Conservation (phyloP, 305 asterid genomes). For the Salvia sclarea region DNA sequence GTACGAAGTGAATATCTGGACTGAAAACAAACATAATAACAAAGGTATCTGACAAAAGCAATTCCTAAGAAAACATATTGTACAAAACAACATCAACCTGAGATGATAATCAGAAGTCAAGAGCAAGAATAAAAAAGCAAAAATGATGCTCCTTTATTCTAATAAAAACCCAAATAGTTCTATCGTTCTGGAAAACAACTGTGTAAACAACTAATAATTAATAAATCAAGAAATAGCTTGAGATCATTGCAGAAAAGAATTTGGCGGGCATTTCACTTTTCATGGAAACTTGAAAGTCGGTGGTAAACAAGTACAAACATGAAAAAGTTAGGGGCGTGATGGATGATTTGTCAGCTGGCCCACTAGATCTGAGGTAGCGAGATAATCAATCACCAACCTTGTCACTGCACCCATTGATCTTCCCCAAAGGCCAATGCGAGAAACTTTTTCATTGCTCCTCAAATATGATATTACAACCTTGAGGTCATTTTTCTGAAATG, state of each 20-base stretch:
- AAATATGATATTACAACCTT: conserved; percentile 84
- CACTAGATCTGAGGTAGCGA: conserved; percentile 17
- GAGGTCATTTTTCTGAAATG: conserved; percentile 88
- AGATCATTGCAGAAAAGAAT: background rate
- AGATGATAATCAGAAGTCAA: background rate
- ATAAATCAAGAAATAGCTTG: conserved; percentile 16
- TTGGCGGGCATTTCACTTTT: conserved; percentile 3
- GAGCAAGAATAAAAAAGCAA: background rate
- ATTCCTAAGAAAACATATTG: conserved; percentile 6
- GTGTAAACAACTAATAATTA: conserved; percentile 2
- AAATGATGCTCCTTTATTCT: background rate
- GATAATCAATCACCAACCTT: conserved; percentile 57
- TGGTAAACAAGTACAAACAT: background rate
- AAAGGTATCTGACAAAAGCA: conserved; percentile 16
- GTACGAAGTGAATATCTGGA: conserved; percentile 17
- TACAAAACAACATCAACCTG: conserved; percentile 11
- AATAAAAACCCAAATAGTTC: background rate
- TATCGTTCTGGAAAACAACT: background rate
- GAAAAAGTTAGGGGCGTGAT: conserved; percentile 7
- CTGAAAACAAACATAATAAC: background rate
- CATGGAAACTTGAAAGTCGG: conserved; percentile 4
- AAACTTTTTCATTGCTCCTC: conserved; percentile 70
- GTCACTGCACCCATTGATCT: conserved; percentile 99
- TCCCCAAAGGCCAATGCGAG: conserved; percentile 98
- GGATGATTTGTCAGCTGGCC: conserved; percentile 15